Conservation (phyloP, 169 alveolate genomes). For the Eimeria necatrix region DNA sequence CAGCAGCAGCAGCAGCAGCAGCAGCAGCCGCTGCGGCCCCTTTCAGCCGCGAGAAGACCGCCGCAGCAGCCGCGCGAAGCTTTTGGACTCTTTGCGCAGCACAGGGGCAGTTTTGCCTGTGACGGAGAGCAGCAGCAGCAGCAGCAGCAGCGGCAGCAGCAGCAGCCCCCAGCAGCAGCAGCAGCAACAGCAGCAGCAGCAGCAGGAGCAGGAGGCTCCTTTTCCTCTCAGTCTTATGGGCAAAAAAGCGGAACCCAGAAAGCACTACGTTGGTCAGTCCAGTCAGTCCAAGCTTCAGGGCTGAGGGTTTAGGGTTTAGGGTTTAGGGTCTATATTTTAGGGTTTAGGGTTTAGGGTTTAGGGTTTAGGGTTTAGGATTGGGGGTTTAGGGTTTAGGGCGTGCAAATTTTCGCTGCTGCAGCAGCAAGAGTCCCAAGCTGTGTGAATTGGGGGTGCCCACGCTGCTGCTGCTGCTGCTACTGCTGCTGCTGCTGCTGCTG, state of each 20-base stretch:
- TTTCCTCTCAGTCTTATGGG: neutral
- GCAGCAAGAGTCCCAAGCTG: neutral
- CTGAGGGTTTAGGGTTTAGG: no score
- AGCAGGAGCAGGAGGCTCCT: neutral
- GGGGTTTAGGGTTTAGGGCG: no score
- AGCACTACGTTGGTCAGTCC: neutral
- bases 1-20: conserved; percentile 11
- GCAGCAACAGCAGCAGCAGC: neutral
- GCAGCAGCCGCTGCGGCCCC: neutral
- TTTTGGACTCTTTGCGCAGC: neutral
- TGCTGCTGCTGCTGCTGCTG: neutral
- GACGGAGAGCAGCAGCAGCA: no score
- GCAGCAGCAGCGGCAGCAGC: no score
- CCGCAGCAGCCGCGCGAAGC: neutral
- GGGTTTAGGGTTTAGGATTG: no score
- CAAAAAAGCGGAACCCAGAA: neutral
- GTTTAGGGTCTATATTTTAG: no score
- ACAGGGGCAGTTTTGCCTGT: neutral
- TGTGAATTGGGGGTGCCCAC: neutral
- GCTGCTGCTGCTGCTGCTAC: neutral
- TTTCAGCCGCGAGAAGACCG: neutral
- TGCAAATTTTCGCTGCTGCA: neutral
- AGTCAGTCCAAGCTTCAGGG: no score
- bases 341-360: no score
- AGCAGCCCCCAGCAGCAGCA: neutral